Evolutionary conservation across 2,329 filamentous ascomycete species (phyloP).

Genomic region (Neoarthrinium moseri): DNA sequence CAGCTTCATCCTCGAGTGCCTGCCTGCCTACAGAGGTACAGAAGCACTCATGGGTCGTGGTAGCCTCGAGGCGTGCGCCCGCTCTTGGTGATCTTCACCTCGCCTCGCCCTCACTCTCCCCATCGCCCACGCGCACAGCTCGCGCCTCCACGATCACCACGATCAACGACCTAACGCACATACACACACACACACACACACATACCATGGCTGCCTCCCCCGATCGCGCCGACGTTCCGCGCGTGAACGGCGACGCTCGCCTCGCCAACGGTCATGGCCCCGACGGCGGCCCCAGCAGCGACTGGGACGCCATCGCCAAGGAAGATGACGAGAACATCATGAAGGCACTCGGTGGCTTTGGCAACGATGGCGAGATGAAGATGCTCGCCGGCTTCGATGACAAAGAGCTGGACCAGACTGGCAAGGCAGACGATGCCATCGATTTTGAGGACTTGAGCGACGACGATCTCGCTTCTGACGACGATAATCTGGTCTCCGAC

Average conservation of each 20-base stretch:
- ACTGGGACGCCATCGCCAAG: conserved; percentile 26
- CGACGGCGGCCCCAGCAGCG: conserved; percentile 18
- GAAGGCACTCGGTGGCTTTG: conserved; percentile 47
- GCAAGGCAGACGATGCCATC: conserved; percentile 89
- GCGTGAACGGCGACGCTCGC: not conserved
- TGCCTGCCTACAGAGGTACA: too few relatives aligned
- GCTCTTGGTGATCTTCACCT: too few relatives aligned
- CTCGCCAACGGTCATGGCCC: conserved; percentile 11
- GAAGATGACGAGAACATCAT: conserved; percentile 35
- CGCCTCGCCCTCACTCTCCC: too few relatives aligned
- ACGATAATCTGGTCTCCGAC: conserved; percentile 38
- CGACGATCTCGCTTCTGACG: conserved; percentile 82
- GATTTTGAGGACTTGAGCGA: conserved; percentile 92
- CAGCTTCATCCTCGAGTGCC: too few relatives aligned
- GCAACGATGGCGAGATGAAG: conserved; percentile 34
- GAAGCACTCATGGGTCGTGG: too few relatives aligned
- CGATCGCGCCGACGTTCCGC: not conserved
- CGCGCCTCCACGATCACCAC: too few relatives aligned
- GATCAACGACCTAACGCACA: too few relatives aligned
- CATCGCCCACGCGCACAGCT: too few relatives aligned
- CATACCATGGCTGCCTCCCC: not conserved
- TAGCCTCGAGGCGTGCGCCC: too few relatives aligned
- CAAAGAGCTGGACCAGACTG: conserved; percentile 57
- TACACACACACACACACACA: too few relatives aligned
- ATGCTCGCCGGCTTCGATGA: conserved; percentile 34